phyloP scores from a whole-genome alignment of 2,329 filamentous ascomycete genomes.

The Boeremia lycopersici region DNA sequence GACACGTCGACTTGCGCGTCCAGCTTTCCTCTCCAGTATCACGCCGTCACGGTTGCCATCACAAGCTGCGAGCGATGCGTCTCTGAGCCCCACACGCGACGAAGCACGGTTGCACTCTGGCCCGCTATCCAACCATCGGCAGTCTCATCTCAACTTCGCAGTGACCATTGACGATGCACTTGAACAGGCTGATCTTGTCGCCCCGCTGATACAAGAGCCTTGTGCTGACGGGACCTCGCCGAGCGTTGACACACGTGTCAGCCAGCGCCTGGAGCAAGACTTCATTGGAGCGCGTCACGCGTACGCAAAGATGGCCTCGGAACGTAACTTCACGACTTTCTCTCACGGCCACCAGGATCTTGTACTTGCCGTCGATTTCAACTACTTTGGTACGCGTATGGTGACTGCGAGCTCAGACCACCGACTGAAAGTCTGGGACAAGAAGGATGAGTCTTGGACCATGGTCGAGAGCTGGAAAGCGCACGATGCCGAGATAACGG shows the following conservation, averaged over 20 bases:
- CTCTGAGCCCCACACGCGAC: constrained; percentile 42
- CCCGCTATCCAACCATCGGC: constrained; percentile 30
- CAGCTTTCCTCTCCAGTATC: constrained; percentile 43
- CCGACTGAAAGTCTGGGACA: constrained; percentile 88
- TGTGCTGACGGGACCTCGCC: constrained; percentile 37
- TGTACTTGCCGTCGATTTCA: constrained; percentile 85
- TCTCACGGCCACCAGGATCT: constrained; percentile 79
- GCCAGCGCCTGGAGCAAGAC: constrained; percentile 32
- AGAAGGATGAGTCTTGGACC: constrained; percentile 76
- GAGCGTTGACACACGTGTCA: constrained; percentile 33
- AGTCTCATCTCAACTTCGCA: constrained; percentile 42
- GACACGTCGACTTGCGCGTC: constrained; percentile 39
- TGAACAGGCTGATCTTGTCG: constrained; percentile 40
- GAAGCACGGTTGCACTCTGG: constrained; percentile 39
- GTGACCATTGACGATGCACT: constrained; percentile 37
- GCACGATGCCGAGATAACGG: constrained; percentile 86
- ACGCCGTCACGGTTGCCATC: constrained; percentile 46
- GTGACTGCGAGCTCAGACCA: constrained; percentile 92
- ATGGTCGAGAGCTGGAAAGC: constrained; percentile 87
- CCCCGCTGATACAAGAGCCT: constrained; percentile 44
- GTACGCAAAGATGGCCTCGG: constrained; percentile 44
- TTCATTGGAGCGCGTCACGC: constrained; percentile 39
- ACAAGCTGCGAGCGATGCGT: constrained; percentile 47
- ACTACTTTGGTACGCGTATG: constrained; percentile 89
- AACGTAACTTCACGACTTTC: constrained; percentile 60